A percentile compares a stretch with the other conserved stretches of the same genome.
phyloP scores from a whole-genome alignment of 805 yeast genomes.

The Candida krabiensis region DNA sequence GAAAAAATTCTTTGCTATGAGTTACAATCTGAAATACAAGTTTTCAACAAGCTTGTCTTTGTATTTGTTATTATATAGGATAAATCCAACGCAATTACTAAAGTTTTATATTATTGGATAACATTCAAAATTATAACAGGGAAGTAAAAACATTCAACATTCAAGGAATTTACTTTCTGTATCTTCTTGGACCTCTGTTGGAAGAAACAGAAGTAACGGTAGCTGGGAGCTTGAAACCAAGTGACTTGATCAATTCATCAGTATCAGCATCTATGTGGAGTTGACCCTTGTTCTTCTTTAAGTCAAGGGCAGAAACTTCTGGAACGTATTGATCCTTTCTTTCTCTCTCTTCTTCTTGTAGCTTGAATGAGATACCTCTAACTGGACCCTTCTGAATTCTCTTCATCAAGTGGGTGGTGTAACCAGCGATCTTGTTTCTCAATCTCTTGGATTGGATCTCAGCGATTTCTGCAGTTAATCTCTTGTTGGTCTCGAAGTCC shows the following conservation, averaged over 20 bases:
- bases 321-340: slow-evolving; percentile 99
- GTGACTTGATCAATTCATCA: slow-evolving; percentile 88
- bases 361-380: slow-evolving; percentile 99
- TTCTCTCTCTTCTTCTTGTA: slow-evolving; percentile 99
- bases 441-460: slow-evolving; percentile 99
- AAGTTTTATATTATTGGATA: slow-evolving; percentile 3
- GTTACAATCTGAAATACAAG: no score
- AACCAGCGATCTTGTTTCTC: slow-evolving; percentile 99
- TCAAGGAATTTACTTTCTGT: slow-evolving; percentile 67
- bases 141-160: slow-evolving; percentile 5
- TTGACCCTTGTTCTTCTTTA: slow-evolving; percentile 92
- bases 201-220: slow-evolving; percentile 84
- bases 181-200: slow-evolving; percentile 84
- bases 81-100: slow-evolving; percentile 7
- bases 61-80: slow-evolving; percentile 8
- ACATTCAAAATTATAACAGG: slow-evolving; percentile 16
- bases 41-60: slow-evolving; percentile 4
- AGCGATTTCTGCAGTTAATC: slow-evolving; percentile 97
- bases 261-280: slow-evolving; percentile 97
- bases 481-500: slow-evolving; percentile 99
- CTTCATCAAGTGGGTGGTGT: slow-evolving; percentile 99
- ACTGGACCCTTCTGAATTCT: slow-evolving; percentile 99
- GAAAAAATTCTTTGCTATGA: no score
- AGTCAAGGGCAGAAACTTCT: slow-evolving; percentile 99
- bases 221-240: slow-evolving; percentile 88